These are phyloP conservation scores for Tetrapisispora taiwanensis DNA, from an alignment of 805 yeast species.

Conservation along the genomic window DNA sequence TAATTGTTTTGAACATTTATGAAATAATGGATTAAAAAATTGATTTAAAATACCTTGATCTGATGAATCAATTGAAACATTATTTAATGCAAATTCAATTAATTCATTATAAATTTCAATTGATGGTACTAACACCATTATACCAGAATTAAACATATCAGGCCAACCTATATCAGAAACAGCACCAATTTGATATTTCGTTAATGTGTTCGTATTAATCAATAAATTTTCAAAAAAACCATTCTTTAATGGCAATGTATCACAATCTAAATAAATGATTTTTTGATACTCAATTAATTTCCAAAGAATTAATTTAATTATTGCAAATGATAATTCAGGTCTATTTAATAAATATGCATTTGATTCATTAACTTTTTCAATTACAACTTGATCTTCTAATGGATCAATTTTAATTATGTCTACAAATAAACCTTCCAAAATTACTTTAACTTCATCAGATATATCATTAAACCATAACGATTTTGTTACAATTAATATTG, in stretches of 20 bases:
- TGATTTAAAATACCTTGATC: slow-evolving; percentile 87
- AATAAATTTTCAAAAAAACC: slow-evolving; percentile 16
- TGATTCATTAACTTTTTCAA: slow-evolving; percentile 12
- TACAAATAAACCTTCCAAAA: slow-evolving; percentile 17
- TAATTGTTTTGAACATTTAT: neutral
- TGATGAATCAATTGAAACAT: slow-evolving; percentile 67
- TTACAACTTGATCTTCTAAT: slow-evolving; percentile 12
- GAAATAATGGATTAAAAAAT: slow-evolving; percentile 38
- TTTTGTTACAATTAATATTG: slow-evolving; percentile 16
- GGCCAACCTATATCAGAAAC: slow-evolving; percentile 89
- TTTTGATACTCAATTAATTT: slow-evolving; percentile 34
- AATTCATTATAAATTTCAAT: slow-evolving; percentile 34
- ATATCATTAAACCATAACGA: slow-evolving; percentile 12
- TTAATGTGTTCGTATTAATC: slow-evolving; percentile 17
- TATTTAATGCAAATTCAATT: slow-evolving; percentile 17
- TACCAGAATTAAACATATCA: slow-evolving; percentile 77
- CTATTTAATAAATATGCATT: slow-evolving; percentile 33
- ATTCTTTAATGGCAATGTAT: slow-evolving; percentile 40
- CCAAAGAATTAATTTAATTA: slow-evolving; percentile 44
- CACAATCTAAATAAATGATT: slow-evolving; percentile 55
- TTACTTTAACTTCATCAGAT: slow-evolving; percentile 10
- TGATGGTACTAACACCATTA: slow-evolving; percentile 51
- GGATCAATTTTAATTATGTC: slow-evolving; percentile 22
- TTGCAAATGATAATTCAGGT: slow-evolving; percentile 44
- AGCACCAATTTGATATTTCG: slow-evolving; percentile 33